A percentile compares a stretch with the other conserved stretches of the same genome.
Evolutionary conservation across 2,329 filamentous ascomycete species (phyloP).

Genomic region (Alternaria solani): DNA sequence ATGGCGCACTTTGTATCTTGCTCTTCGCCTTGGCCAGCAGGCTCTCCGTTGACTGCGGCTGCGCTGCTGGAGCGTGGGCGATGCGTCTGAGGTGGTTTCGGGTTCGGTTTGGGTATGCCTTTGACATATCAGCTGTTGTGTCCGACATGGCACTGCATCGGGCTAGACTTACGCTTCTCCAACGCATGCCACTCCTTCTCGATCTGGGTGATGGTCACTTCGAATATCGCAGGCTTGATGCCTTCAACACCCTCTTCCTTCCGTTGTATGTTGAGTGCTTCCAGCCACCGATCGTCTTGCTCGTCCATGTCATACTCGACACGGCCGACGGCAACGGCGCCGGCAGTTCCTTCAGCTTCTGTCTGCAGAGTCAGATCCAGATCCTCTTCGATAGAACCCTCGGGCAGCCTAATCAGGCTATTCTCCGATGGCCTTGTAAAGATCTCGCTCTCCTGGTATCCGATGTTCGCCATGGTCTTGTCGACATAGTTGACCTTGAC

Average conservation of each 20-base stretch:
- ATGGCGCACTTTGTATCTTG: slow-evolving; percentile 97
- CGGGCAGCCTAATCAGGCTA: slow-evolving; percentile 70
- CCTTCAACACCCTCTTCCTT: slow-evolving; percentile 77
- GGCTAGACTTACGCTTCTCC: slow-evolving; percentile 72
- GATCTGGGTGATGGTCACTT: slow-evolving; percentile 98
- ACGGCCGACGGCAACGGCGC: slow-evolving; percentile 68
- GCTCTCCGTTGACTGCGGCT: slow-evolving; percentile 93
- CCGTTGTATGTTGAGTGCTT: slow-evolving; percentile 80
- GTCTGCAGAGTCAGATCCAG: slow-evolving; percentile 64
- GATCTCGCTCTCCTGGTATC: slow-evolving; percentile 93
- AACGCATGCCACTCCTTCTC: slow-evolving; percentile 98
- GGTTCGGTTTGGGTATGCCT: slow-evolving; percentile 91
- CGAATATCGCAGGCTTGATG: slow-evolving; percentile 92
- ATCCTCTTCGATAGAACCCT: slow-evolving; percentile 70
- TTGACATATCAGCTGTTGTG: slow-evolving; percentile 12
- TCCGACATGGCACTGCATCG: neutral
- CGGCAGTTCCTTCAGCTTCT: slow-evolving; percentile 66
- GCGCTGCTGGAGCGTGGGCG: slow-evolving; percentile 91
- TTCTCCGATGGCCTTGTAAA: slow-evolving; percentile 77
- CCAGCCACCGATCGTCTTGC: slow-evolving; percentile 96
- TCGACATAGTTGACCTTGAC: slow-evolving; percentile 93
- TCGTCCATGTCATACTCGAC: slow-evolving; percentile 99
- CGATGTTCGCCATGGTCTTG: slow-evolving; percentile 93
- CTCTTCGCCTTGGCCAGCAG: slow-evolving; percentile 81
- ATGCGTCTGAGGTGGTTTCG: slow-evolving; percentile 94